Evolutionary conservation across 2,329 filamentous ascomycete genomes (phyloP), one percentile per base, ranked within the genome.

Genomic region (Elsinoe batatas): DNA sequence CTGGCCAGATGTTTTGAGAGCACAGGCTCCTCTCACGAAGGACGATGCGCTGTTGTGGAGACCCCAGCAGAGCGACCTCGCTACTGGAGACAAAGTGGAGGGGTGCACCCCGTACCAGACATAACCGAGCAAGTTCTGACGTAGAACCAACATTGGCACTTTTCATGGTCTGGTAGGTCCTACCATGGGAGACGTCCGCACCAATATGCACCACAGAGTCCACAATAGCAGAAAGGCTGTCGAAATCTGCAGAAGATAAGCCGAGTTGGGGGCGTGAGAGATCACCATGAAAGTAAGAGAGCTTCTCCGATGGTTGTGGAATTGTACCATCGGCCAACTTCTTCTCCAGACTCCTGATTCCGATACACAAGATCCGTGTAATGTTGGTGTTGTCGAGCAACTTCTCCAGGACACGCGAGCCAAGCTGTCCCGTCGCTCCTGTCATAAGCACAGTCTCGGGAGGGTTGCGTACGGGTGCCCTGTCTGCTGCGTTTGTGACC

Each of bases 181-280:
- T 61, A 54, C 65, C 57, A 58, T 62, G 65, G 32, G 61, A 61
- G 0, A 60, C 63, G 35, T 60, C 56, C 18, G 57, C 61, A 11
- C 59, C 65, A 37, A 56, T 59, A 46, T 65, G 60, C 33, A 67
- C 54, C 57, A 68, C 61, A 20, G 57, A 61, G 59, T 76, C 69
- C 1, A 65, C 69, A 3, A 61, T 44, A 3, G 47, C 26, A 13
- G 63, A 63, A 1, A 79, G 60, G 1, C 22, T 30, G 1, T 51
- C 13, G 12, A 66, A 61, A 17, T 70, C 63, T 1, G 58, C 60
- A 18, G 68, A 57, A 1, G 61, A 61, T n/a, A 78, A 67, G 0
- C 76, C 75, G 2, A 78, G 66, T 3, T 37, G 59, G 0, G 67
- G 64, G 1, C 50, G 43, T 0, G 58, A 57, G 0, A 77, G 67